Percentiles rank a stretch among this genome's conserved stretches.
Conservation (phyloP, 169 alveolate genomes). For the Cryptosporidium meleagridis region DNA sequence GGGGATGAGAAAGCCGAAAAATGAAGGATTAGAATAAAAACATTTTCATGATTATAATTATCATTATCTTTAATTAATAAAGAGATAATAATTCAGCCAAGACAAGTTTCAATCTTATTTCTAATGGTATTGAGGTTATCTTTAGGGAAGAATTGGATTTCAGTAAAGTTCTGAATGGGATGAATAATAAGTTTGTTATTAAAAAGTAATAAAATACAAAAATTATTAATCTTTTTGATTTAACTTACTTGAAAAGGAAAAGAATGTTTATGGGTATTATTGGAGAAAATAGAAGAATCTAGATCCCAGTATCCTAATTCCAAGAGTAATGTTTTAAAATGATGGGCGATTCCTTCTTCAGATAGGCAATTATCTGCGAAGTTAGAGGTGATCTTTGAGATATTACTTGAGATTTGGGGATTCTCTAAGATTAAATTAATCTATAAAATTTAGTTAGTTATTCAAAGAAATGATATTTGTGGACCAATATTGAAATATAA, state of each 20-base stretch:
- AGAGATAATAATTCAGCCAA: background rate
- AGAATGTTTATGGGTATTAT: background rate
- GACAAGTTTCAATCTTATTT: conserved; percentile 18
- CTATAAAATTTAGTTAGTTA: background rate
- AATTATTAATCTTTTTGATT: background rate
- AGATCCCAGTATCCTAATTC: conserved; percentile 24
- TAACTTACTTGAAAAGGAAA: background rate
- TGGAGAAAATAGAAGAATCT: background rate
- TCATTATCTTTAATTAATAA: no score
- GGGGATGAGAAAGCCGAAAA: background rate
- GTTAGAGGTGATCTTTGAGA: conserved; percentile 7
- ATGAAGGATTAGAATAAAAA: background rate
- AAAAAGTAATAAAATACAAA: no score
- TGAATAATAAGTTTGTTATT: background rate
- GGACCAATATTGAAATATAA: no score
- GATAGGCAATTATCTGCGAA: conserved; percentile 34
- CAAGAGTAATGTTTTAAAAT: conserved; percentile 3
- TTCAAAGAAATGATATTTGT: background rate
- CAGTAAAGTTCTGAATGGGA: background rate
- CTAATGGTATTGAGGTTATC: background rate
- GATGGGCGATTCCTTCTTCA: conserved; percentile 17
- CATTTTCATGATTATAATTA: background rate
- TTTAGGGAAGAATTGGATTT: conserved; percentile 2
- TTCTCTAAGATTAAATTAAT: conserved; percentile 1
- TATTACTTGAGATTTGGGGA: conserved; percentile 16